phyloP scores from a whole-genome alignment of 1,284 basidiomycete species.

The Wallemia ichthyophaga region DNA sequence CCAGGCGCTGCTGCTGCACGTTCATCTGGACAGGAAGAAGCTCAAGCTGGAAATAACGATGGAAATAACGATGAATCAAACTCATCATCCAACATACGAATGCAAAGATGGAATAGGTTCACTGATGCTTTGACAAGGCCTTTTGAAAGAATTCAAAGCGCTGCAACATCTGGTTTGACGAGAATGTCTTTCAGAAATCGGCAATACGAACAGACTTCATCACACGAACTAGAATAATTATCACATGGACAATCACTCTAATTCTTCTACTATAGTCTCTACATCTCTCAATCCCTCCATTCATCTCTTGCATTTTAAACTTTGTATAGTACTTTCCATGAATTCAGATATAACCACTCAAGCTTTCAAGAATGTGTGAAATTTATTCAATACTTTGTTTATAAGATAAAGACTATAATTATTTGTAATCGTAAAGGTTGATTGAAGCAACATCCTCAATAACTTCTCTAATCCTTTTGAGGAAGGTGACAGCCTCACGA shows the following conservation, averaged over 20 bases:
- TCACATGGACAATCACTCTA: too few relatives aligned
- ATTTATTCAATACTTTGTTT: too few relatives aligned
- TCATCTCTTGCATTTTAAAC: not conserved
- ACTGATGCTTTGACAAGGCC: not conserved
- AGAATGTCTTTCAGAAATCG: not conserved
- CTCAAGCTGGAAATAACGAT: too few relatives aligned
- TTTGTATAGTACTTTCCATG: not conserved
- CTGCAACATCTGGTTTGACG: not conserved
- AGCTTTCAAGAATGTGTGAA: too few relatives aligned
- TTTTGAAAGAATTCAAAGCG: not conserved
- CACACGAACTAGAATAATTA: not conserved
- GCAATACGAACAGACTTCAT: not conserved
- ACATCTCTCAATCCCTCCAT: not conserved
- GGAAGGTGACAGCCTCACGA: constrained; percentile 87
- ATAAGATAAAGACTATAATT: too few relatives aligned
- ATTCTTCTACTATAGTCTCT: not conserved
- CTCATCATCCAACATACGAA: not conserved
- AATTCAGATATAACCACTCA: not conserved
- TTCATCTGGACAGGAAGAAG: too few relatives aligned
- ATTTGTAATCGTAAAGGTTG: not conserved
- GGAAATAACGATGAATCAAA: too few relatives aligned
- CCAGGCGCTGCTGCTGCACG: not conserved
- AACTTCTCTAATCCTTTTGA: constrained; percentile 14
- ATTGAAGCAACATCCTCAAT: not conserved
- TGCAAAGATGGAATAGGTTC: not conserved